phyloP scores from a whole-genome alignment of 2,329 filamentous ascomycete species.

The Exserohilum rostratum region DNA sequence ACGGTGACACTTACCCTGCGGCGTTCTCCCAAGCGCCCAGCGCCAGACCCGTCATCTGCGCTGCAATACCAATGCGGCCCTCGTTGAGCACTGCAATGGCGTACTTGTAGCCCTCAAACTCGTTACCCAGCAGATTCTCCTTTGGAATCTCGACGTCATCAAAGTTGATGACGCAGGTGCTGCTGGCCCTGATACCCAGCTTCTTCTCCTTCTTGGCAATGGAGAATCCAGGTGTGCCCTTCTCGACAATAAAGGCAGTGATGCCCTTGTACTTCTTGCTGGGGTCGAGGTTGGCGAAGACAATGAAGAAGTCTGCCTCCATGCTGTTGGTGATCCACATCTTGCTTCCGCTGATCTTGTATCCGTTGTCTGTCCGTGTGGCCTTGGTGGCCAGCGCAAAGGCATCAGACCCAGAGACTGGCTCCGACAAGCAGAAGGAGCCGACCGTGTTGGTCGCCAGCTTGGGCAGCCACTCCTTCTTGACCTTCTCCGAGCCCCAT shows the following conservation, averaged over 20 bases:
- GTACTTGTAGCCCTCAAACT: slow-evolving; percentile 96
- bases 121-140: slow-evolving; percentile 84
- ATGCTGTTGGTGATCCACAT: slow-evolving; percentile 99
- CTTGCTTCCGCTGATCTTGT: slow-evolving; percentile 88
- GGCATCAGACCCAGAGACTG: slow-evolving; percentile 90
- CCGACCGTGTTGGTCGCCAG: slow-evolving; percentile 87
- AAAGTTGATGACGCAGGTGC: slow-evolving; percentile 96
- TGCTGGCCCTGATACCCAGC: slow-evolving; percentile 92
- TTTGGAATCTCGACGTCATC: slow-evolving; percentile 92
- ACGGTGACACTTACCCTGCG: slow-evolving; percentile 63
- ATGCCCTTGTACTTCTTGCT: slow-evolving; percentile 96
- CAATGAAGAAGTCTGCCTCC: slow-evolving; percentile 94
- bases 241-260: slow-evolving; percentile 93
- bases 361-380: slow-evolving; percentile 79
- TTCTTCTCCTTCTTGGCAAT: slow-evolving; percentile 99
- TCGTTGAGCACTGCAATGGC: slow-evolving; percentile 94
- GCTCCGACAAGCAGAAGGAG: slow-evolving; percentile 92
- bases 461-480: slow-evolving; percentile 87
- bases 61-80: slow-evolving; percentile 95
- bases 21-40: slow-evolving; percentile 96
- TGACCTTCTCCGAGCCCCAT: slow-evolving; percentile 75
- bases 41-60: slow-evolving; percentile 97
- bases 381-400: slow-evolving; percentile 95
- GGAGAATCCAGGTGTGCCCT: slow-evolving; percentile 83
- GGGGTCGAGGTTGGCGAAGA: slow-evolving; percentile 94